These are phyloP conservation scores for Thalia dealbata DNA, from an alignment of 176 grass and related monocot genomes.

Conservation along the genomic window DNA sequence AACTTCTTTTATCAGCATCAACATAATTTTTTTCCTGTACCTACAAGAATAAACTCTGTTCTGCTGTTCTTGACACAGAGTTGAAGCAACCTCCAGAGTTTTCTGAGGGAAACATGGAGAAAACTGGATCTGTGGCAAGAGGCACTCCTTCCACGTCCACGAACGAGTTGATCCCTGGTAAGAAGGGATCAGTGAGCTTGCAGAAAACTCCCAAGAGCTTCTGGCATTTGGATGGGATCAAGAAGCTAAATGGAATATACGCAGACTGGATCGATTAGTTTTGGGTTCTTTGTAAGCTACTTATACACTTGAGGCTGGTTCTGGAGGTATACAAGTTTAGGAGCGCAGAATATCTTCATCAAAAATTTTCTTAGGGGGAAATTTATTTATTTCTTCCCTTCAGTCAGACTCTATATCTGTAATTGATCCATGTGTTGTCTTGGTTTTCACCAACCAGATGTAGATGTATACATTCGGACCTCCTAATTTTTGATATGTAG, in stretches of 20 bases:
- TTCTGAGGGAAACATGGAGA: neutral
- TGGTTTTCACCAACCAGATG: neutral
- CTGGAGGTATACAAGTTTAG: neutral
- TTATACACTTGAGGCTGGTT: neutral
- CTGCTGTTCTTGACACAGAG: neutral
- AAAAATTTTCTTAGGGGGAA: neutral
- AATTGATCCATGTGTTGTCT: neutral
- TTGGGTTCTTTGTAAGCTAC: too few species aligned
- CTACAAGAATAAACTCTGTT: neutral
- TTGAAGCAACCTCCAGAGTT: neutral
- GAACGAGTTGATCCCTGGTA: too few species aligned
- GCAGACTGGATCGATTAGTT: slow-evolving; percentile 4
- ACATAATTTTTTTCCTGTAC: neutral
- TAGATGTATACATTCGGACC: too few species aligned
- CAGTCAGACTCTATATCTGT: neutral
- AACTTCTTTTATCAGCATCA: too few species aligned
- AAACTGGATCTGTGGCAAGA: neutral
- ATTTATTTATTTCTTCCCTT: too few species aligned
- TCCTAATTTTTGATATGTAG: too few species aligned
- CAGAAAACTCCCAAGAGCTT: neutral
- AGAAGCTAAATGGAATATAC: slow-evolving; percentile 5
- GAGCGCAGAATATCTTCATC: neutral
- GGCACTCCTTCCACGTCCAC: too few species aligned
- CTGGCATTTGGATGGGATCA: neutral
- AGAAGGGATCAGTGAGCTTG: too few species aligned